Base-by-base conservation (phyloP, 2,329 filamentous ascomycete genomes). In the Calonectria pseudoreteaudii region DNA sequence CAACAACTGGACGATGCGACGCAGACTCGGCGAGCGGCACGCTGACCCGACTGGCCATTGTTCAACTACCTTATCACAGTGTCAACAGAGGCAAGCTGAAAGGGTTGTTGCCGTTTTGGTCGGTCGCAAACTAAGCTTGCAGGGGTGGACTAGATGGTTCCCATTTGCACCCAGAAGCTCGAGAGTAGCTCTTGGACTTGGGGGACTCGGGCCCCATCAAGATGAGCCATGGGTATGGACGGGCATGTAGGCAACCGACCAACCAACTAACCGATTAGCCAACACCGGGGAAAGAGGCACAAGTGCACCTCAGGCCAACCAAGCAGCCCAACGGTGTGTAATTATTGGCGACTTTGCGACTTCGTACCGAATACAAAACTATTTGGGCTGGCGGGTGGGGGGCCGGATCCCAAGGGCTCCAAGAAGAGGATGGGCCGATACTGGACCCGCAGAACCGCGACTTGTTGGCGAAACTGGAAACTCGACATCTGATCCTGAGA, bases 371-470 rank as follows among this genome's bases (percentile, higher is more conserved):
- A 70, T 62, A 60, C 66, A 70, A 60, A 36, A 53, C 49, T 26
- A 28, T 60, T 28, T 50, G 41, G 64, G n/a, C 56, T 60, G 56
- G 53, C 53, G 52, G 60, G 65, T 65, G 64, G 47, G 65, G 47
- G 70, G 49, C 23, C 47, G 31, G 71, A 38, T 60, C 36, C 36
- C 36, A 53, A 66, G 60, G 50, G 50, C n/a, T 47, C 56, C 65
- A 41, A 67, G 70, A 64, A 67, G 47, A 64, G 70, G 56, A 79
- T 79, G 78, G 77, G 75, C 53, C 72, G 73, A 78, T 79, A 75
- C 66, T 74, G 30, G 77, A 74, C 70, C 72, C 72, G 68, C 73
- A 49, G 50, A 62, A 65, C 73, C 70, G 68, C 56, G 66, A 77
- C 70, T 44, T 68, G 62, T 72, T 62, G 62, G 53, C 72, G 65